Evolutionary conservation across 139 green algal genomes (phyloP).

Genomic region (Penium margaritaceum): DNA sequence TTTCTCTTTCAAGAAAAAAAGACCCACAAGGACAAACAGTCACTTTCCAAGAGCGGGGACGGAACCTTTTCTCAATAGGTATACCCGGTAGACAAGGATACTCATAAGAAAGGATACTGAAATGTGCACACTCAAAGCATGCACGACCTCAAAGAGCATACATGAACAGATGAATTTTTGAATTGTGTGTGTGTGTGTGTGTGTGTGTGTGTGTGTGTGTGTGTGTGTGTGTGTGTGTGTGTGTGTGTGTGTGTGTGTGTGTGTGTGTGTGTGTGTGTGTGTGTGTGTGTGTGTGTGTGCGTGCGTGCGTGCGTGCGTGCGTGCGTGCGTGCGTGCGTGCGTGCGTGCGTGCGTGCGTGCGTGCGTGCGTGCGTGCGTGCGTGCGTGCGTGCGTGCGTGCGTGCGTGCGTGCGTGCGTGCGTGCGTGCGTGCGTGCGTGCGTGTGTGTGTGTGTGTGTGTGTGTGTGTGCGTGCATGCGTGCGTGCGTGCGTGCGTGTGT

Average conservation of each 20-base stretch:
- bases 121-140: no score
- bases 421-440: background rate
- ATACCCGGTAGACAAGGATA: no score
- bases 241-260: background rate
- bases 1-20: no score
- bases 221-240: background rate
- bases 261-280: background rate
- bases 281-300: background rate
- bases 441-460: background rate
- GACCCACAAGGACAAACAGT: no score
- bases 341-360: background rate
- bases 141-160: no score
- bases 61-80: no score
- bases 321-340: background rate
- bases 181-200: no score
- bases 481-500: background rate
- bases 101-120: no score
- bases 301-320: background rate
- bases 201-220: no score
- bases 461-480: background rate
- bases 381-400: background rate
- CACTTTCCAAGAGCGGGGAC: no score
- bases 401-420: background rate
- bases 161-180: no score
- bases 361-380: background rate